phyloP scores from a whole-genome alignment of 371 early-diverging fungal species.

The Mucor lusitanicus region DNA sequence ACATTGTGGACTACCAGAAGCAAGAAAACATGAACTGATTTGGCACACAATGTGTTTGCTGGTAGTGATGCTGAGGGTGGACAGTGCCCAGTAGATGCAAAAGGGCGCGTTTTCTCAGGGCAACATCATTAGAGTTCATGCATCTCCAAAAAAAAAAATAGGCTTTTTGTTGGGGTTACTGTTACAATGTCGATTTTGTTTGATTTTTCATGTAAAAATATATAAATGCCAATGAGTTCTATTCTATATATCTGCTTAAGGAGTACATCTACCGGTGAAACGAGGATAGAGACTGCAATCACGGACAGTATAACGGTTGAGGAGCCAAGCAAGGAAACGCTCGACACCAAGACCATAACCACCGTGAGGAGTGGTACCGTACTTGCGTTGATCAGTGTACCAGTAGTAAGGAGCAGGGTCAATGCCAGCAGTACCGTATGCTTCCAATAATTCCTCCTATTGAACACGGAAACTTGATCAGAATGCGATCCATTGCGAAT shows the following conservation, averaged over 20 bases:
- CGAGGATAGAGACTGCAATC: slow-evolving; percentile 98
- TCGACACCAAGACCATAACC: slow-evolving; percentile 99
- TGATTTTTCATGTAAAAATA: neutral
- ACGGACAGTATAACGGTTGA: slow-evolving; percentile 92
- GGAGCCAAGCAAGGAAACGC: slow-evolving; percentile 97
- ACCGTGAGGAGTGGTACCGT: slow-evolving; percentile 98
- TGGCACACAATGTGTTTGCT: too few species aligned
- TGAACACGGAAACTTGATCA: neutral
- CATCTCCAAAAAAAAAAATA: too few species aligned
- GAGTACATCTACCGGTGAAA: slow-evolving; percentile 88
- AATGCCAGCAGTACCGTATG: slow-evolving; percentile 96
- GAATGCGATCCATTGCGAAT: neutral
- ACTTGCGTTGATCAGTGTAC: slow-evolving; percentile 99
- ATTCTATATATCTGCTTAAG: slow-evolving; percentile 52
- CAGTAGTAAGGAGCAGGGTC: slow-evolving; percentile 98
- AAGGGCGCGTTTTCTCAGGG: too few species aligned
- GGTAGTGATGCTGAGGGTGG: too few species aligned
- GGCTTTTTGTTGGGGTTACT: too few species aligned
- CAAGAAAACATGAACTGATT: too few species aligned
- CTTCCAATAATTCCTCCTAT: slow-evolving; percentile 88
- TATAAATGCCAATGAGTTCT: neutral
- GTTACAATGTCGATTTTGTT: neutral
- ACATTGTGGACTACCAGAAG: too few species aligned
- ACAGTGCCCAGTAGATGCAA: too few species aligned
- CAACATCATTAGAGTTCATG: too few species aligned